phyloP scores from a whole-genome alignment of 139 green algal species.

The Tetradesmus lagerheimii region DNA sequence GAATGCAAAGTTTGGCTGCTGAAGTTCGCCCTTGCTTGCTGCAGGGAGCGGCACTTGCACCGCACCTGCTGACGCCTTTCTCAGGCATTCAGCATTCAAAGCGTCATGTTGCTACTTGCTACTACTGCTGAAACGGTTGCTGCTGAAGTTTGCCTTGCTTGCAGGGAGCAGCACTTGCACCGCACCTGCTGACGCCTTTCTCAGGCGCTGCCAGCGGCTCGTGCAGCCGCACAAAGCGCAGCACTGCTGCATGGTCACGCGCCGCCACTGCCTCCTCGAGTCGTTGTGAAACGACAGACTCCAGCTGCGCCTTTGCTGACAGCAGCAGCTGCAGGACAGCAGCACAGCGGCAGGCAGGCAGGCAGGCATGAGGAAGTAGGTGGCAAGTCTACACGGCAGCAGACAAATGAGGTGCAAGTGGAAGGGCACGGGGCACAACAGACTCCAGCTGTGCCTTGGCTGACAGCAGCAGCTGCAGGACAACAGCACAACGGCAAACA shows the following conservation, averaged over 20 bases:
- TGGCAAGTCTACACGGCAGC: background rate
- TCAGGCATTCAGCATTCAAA: no score
- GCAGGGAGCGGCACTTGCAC: background rate
- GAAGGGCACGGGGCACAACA: constrained; percentile 58
- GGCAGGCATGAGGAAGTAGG: background rate
- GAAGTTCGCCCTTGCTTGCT: background rate
- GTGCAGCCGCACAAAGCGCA: constrained; percentile 86
- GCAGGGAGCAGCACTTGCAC: background rate
- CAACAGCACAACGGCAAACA: background rate
- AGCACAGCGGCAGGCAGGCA: background rate
- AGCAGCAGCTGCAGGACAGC: constrained; percentile 73
- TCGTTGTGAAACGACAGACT: constrained; percentile 68
- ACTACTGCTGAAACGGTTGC: background rate
- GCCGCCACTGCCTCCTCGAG: constrained; percentile 71
- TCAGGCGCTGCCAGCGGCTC: constrained; percentile 79
- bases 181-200: constrained; percentile 33
- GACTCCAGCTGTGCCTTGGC: constrained; percentile 72
- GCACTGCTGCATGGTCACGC: constrained; percentile 74
- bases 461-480: constrained; percentile 75
- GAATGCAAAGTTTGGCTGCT: background rate
- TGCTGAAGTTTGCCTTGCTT: background rate
- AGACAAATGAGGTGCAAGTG: background rate
- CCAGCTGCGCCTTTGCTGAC: constrained; percentile 72
- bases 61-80: no score
- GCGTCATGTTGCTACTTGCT: no score